Conservation (phyloP, 192 early-diverging fungal genomes). For the Oehlia diaphana region DNA sequence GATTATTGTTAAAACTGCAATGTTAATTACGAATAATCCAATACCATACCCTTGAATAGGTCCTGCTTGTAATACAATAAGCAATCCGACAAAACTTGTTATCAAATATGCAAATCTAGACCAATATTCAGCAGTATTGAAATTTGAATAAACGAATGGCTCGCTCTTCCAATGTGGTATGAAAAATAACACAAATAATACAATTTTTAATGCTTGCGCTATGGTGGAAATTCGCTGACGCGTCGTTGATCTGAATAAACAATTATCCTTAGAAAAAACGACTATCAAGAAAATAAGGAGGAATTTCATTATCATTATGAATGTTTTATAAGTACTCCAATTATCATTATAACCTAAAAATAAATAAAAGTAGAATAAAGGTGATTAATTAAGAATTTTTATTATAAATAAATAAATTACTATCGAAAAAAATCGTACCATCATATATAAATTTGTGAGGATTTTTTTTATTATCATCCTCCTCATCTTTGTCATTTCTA, state of each 20-base stretch:
- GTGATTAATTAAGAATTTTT: not conserved
- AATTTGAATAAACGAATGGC: slow-evolving; percentile 59
- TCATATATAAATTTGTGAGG: slow-evolving; percentile 65
- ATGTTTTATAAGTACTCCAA: slow-evolving; percentile 55
- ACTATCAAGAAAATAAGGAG: slow-evolving; percentile 45
- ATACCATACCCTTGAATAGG: slow-evolving; percentile 47
- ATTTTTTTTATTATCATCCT: slow-evolving; percentile 49
- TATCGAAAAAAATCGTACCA: slow-evolving; percentile 40
- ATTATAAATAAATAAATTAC: not conserved
- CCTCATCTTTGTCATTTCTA: slow-evolving; percentile 43
- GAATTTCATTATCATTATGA: slow-evolving; percentile 59
- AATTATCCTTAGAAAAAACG: slow-evolving; percentile 62
- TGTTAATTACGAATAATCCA: slow-evolving; percentile 42
- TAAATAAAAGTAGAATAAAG: not conserved
- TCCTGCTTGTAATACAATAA: slow-evolving; percentile 49
- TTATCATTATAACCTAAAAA: slow-evolving; percentile 39
- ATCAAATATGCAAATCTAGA: slow-evolving; percentile 44
- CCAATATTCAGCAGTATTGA: slow-evolving; percentile 53
- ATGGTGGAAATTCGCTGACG: slow-evolving; percentile 51
- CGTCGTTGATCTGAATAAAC: slow-evolving; percentile 48
- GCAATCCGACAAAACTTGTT: slow-evolving; percentile 53
- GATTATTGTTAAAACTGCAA: slow-evolving; percentile 40
- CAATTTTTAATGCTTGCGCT: slow-evolving; percentile 48
- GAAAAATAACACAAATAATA: slow-evolving; percentile 51
- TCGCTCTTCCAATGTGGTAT: slow-evolving; percentile 55